These are phyloP conservation scores for Chondrus crispus DNA, from an alignment of 23 red algal genomes.

Conservation along the genomic window DNA sequence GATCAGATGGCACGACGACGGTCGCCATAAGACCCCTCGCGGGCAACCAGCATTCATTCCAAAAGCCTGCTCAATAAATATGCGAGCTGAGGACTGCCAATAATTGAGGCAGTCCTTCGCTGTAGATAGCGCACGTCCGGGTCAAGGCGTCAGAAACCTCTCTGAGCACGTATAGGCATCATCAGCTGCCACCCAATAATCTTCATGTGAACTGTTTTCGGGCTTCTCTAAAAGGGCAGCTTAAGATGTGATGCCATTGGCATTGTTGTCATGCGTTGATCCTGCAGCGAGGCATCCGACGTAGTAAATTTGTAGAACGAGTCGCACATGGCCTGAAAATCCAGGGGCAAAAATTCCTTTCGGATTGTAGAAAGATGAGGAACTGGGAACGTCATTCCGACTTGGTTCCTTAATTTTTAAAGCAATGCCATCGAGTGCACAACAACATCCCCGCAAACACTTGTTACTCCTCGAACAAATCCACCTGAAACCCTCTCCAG, in stretches of 20 bases:
- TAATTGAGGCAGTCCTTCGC: not conserved
- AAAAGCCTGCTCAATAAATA: not conserved
- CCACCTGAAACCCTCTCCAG: not conserved
- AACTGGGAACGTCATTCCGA: not conserved
- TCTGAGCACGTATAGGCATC: not conserved
- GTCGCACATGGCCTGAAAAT: not conserved
- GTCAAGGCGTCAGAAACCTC: not conserved
- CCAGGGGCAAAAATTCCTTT: not conserved
- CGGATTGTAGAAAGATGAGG: not conserved
- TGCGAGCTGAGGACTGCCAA: not conserved
- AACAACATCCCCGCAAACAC: too few species aligned
- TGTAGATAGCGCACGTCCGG: not conserved
- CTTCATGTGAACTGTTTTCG: too few species aligned
- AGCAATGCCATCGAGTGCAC: not conserved
- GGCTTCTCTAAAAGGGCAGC: too few species aligned
- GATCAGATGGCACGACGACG: too few species aligned
- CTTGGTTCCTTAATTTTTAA: not conserved
- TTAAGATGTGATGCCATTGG: too few species aligned
- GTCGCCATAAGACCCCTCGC: too few species aligned
- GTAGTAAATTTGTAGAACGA: too few species aligned
- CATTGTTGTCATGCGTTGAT: conserved; percentile 12
- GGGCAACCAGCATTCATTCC: not conserved
- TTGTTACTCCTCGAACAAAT: not conserved
- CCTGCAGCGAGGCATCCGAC: too few species aligned
- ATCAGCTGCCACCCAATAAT: not conserved